Percentiles rank a stretch among this genome's conserved stretches.
Evolutionary conservation across 2,329 filamentous ascomycete genomes (phyloP).

Genomic region (Verticillium tricorpus): DNA sequence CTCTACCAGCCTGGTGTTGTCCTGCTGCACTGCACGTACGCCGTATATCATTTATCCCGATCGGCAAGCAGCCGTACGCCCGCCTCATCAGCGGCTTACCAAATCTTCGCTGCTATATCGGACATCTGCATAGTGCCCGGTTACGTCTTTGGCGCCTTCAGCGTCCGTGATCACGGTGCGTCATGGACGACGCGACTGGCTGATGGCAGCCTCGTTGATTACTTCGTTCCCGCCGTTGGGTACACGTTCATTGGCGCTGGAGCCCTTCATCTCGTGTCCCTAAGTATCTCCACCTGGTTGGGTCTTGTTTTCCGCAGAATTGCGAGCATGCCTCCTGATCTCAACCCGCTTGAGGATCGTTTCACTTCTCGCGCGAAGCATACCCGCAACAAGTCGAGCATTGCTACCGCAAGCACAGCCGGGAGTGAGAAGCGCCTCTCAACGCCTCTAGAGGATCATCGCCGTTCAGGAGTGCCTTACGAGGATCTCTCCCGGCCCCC

Average conservation of each 20-base stretch:
- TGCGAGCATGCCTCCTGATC: constrained; percentile 76
- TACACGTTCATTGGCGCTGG: constrained; percentile 60
- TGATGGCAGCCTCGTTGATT: constrained; percentile 48
- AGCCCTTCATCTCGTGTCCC: constrained; percentile 65
- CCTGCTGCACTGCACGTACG: constrained; percentile 68
- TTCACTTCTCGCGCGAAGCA: constrained; percentile 70
- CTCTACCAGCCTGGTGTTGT: constrained; percentile 65
- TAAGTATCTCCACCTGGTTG: constrained; percentile 70
- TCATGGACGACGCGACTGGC: constrained; percentile 67
- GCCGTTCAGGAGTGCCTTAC: constrained; percentile 38
- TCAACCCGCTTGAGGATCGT: constrained; percentile 89
- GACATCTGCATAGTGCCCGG: constrained; percentile 57
- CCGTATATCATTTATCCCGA: constrained; percentile 72
- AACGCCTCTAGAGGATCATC: constrained; percentile 35
- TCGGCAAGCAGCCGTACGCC: constrained; percentile 68
- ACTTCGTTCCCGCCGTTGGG: constrained; percentile 64
- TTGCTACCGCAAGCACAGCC: constrained; percentile 39
- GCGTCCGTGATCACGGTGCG: constrained; percentile 36
- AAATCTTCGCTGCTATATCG: constrained; percentile 72
- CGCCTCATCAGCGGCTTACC: constrained; percentile 80
- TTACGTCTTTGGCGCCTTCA: constrained; percentile 50
- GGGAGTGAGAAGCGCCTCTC: constrained; percentile 57
- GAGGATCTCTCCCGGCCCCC: constrained; percentile 43
- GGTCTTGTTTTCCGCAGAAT: constrained; percentile 79
- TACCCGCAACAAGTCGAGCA: constrained; percentile 66